Base-by-base conservation (phyloP, 2,329 filamentous ascomycete genomes). In the Pseudogymnoascus destructans region DNA sequence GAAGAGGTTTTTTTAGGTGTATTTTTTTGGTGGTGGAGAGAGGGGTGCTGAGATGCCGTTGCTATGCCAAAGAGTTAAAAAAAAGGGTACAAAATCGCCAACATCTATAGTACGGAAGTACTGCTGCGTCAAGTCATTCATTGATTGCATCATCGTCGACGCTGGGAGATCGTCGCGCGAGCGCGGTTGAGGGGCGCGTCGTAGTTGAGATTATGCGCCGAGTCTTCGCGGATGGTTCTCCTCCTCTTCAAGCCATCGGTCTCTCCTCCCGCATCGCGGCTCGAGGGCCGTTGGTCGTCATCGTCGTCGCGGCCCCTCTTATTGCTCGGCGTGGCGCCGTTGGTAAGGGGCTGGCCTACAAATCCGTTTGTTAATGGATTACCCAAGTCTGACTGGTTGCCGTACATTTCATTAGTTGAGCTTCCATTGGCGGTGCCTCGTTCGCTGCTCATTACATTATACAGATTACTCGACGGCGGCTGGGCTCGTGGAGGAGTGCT, bases 371-470 rank as follows among this genome's bases (percentile, higher is more conserved):
- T 73, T 71, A 84, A 74, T 15, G 76, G 71, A 61, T 70, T 72
- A 38, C 72, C 70, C 71, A 84, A 75, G 64, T 87, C 84, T 4
- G 79, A 73, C 21, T 86, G 78, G 13, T 82, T 78, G 32, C 81
- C 79, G 69, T 95, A 95, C 5, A 84, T 80, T 64, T 95, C 88
- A 55, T 79, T 79, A 17, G 78, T 73, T 10, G 81, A 72, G 27
- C 77, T 78, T n/a, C 85, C 85, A 64, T 88, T 89, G 15, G 79
- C 74, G 9, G 81, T 71, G 27, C 77, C 81, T 23, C 88, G 81
- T 60, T 89, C 86, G 68, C 88, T 89, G 70, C 86, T 91, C 74
- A 95, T 90, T 62, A 95, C 86, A 71, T 84, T 95, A 77, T 95
- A 95, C 56, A 95, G 75, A 68, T 84, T 95, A 75, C 88, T 91